Evolutionary conservation across 2,329 filamentous ascomycete species (phyloP).

Genomic region (Ophidiomyces ophidiicola): DNA sequence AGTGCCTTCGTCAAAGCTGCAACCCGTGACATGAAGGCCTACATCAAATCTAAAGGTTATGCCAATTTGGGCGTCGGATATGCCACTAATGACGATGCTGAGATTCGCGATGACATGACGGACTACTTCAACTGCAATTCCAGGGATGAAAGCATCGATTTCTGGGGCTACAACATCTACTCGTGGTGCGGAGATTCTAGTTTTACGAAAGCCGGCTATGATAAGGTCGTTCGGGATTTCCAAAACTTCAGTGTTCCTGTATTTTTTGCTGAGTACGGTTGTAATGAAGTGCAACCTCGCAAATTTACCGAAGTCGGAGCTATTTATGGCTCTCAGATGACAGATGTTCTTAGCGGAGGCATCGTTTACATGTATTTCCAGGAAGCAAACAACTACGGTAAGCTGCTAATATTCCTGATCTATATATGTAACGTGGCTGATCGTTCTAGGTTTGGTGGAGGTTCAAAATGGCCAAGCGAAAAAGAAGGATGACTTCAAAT

Average conservation of each 20-base stretch:
- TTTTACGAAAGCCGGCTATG: conserved; percentile 66
- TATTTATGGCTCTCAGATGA: conserved; percentile 73
- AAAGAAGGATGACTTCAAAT: conserved; percentile 62
- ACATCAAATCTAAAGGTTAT: conserved; percentile 71
- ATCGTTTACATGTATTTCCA: conserved; percentile 99
- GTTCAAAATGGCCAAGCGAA: conserved; percentile 52
- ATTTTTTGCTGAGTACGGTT: conserved; percentile 98
- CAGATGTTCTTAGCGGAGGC: conserved; percentile 76
- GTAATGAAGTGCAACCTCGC: conserved; percentile 63
- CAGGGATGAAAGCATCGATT: conserved; percentile 61
- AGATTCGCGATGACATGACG: conserved; percentile 69
- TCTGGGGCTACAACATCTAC: conserved; percentile 99
- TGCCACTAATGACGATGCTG: conserved; percentile 82
- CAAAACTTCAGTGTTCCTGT: conserved; percentile 77
- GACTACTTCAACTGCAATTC: conserved; percentile 82
- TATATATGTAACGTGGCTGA: too few relatives aligned
- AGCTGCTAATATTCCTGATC: conserved; percentile 16
- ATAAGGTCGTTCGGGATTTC: conserved; percentile 75
- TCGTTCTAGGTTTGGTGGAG: conserved; percentile 38
- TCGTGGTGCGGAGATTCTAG: conserved; percentile 89
- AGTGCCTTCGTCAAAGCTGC: conserved; percentile 96
- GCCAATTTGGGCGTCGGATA: conserved; percentile 82
- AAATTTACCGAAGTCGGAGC: conserved; percentile 73
- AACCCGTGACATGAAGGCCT: conserved; percentile 87
- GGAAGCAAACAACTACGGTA: conserved; percentile 78